phyloP scores from a whole-genome alignment of 2,329 filamentous ascomycete species.

The Sarocladiaceae sp. region DNA sequence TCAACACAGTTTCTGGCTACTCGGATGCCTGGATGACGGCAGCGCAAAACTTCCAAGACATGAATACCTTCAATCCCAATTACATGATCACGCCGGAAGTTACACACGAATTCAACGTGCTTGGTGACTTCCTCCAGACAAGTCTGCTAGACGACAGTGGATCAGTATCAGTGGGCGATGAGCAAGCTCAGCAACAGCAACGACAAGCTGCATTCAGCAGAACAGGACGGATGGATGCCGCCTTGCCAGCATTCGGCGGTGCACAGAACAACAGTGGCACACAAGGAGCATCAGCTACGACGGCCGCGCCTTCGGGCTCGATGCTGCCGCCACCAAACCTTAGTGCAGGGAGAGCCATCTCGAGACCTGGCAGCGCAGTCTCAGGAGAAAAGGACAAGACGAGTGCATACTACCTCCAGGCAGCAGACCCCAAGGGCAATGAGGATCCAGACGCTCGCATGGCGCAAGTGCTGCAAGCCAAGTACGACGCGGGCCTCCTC shows the following conservation, averaged over 20 bases:
- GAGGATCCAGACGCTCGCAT: slow-evolving; percentile 88
- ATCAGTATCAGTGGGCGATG: slow-evolving; percentile 29
- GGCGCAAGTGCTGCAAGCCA: slow-evolving; percentile 87
- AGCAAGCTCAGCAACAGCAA: slow-evolving; percentile 53
- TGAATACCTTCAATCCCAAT: slow-evolving; percentile 87
- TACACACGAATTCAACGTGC: slow-evolving; percentile 90
- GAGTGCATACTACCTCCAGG: slow-evolving; percentile 79
- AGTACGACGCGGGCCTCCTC: slow-evolving; percentile 89
- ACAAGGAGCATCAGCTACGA: too few relatives aligned
- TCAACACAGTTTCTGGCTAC: slow-evolving; percentile 63
- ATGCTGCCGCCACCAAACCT: slow-evolving; percentile 42
- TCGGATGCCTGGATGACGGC: slow-evolving; percentile 73
- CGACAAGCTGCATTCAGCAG: slow-evolving; percentile 39
- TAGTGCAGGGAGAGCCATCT: slow-evolving; percentile 48
- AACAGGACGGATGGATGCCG: slow-evolving; percentile 29
- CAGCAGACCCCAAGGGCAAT: slow-evolving; percentile 83
- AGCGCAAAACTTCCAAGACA: slow-evolving; percentile 79
- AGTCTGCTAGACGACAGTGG: slow-evolving; percentile 81
- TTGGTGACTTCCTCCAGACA: slow-evolving; percentile 93
- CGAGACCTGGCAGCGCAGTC: slow-evolving; percentile 54
- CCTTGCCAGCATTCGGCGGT: slow-evolving; percentile 1
- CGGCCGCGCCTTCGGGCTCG: slow-evolving; percentile 28
- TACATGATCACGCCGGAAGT: slow-evolving; percentile 94
- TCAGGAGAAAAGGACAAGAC: slow-evolving; percentile 68
- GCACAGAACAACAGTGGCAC: not conserved